Conservation (phyloP, 1,284 basidiomycete genomes). For the Tylopilus sp. region DNA sequence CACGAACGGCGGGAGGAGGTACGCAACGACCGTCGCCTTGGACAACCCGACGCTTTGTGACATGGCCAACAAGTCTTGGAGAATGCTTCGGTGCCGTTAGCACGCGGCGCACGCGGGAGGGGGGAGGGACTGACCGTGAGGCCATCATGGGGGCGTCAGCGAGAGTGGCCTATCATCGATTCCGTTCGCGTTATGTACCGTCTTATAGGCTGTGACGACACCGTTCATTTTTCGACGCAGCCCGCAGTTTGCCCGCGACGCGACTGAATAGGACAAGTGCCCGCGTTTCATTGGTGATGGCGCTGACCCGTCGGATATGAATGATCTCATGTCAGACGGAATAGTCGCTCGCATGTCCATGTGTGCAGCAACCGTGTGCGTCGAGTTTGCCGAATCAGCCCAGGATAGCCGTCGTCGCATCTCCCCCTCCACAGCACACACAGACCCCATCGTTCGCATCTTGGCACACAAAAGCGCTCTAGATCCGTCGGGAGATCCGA, state of each 20-base stretch:
- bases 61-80: slow-evolving; percentile 2
- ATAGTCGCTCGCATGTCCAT: not conserved
- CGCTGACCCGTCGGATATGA: slow-evolving; percentile 6
- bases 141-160: slow-evolving; percentile 4
- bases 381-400: too few species aligned
- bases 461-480: not conserved
- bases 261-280: not conserved
- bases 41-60: slow-evolving; percentile 10
- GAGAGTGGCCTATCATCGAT: not conserved
- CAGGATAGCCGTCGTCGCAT: too few species aligned
- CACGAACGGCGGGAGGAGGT: slow-evolving; percentile 24
- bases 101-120: not conserved
- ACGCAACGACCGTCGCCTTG: slow-evolving; percentile 10
- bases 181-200: slow-evolving; percentile 4
- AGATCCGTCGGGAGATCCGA: not conserved
- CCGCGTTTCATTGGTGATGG: not conserved
- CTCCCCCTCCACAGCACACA: not conserved
- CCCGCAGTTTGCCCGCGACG: slow-evolving; percentile 12
- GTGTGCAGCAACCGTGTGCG: not conserved
- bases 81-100: not conserved
- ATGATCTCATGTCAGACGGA: not conserved
- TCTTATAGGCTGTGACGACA: not conserved
- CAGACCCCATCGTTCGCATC: not conserved
- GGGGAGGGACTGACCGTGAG: slow-evolving; percentile 10
- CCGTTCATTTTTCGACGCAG: not conserved